Evolutionary conservation across 768 basidiomycete species (phyloP).

Genomic region (Hirschioporus abietinus): DNA sequence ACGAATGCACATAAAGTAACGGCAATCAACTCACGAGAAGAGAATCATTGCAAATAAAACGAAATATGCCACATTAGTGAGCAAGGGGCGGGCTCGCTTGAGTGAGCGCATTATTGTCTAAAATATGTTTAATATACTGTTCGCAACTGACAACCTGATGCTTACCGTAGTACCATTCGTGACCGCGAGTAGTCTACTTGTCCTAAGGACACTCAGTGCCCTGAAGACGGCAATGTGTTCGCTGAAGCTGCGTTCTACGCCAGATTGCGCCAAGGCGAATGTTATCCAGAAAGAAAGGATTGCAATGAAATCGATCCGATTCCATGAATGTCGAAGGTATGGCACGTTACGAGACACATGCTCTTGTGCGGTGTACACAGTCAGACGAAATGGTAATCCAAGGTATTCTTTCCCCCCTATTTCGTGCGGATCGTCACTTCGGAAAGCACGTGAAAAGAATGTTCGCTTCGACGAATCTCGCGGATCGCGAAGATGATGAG

Average conservation of each 20-base stretch:
- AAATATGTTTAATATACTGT: conserved; percentile 11
- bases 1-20: background rate
- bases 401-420: conserved; percentile 25
- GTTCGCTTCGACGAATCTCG: conserved; percentile 41
- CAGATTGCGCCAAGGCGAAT: conserved; percentile 64
- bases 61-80: conserved; percentile 87
- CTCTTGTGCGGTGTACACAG: conserved; percentile 47
- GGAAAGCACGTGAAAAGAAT: conserved; percentile 44
- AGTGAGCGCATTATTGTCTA: conserved; percentile 88
- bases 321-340: conserved; percentile 91
- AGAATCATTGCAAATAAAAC: conserved; percentile 84
- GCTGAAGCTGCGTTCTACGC: conserved; percentile 53
- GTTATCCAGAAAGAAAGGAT: conserved; percentile 83
- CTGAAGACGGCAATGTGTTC: conserved; percentile 84
- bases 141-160: conserved; percentile 9
- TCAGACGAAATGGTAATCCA: conserved; percentile 55
- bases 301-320: conserved; percentile 82
- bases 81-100: conserved; percentile 84
- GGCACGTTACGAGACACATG: conserved; percentile 69
- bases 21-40: conserved; percentile 63
- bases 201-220: conserved; percentile 81
- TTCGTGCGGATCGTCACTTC: conserved; percentile 38
- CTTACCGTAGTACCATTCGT: conserved; percentile 89
- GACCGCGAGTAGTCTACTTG: conserved; percentile 75
- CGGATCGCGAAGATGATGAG: conserved; percentile 21